These are phyloP conservation scores for Azolla pinnata DNA, from an alignment of 75 land plant genomes.

Conservation along the genomic window DNA sequence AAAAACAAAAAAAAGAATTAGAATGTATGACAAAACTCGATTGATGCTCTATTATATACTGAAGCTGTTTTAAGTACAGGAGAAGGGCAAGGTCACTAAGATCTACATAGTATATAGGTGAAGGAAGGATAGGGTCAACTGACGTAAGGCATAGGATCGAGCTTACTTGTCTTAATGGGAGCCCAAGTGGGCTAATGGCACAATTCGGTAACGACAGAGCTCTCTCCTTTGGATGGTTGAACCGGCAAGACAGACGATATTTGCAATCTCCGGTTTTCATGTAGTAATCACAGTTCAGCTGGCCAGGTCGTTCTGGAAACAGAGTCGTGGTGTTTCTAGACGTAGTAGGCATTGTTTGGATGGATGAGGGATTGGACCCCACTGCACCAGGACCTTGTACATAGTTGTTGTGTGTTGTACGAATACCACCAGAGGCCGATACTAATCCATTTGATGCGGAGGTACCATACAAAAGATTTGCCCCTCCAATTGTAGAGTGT, in stretches of 20 bases:
- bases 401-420: too few relatives aligned
- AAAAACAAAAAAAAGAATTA: background rate
- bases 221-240: slow-evolving; percentile 71
- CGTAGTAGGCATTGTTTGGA: too few relatives aligned
- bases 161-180: slow-evolving; percentile 74
- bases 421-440: too few relatives aligned
- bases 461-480: too few relatives aligned
- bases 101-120: background rate
- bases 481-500: too few relatives aligned
- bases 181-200: slow-evolving; percentile 45
- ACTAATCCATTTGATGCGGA: too few relatives aligned
- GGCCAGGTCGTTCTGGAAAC: slow-evolving; percentile 54
- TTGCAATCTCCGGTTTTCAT: slow-evolving; percentile 84
- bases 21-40: background rate
- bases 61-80: too few relatives aligned
- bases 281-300: slow-evolving; percentile 77
- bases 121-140: background rate
- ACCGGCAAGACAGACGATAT: slow-evolving; percentile 67
- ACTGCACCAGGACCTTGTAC: too few relatives aligned
- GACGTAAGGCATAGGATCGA: background rate
- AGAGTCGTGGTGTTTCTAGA: background rate
- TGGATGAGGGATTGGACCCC: too few relatives aligned
- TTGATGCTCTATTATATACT: background rate
- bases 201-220: slow-evolving; percentile 23
- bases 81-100: background rate